Evolutionary conservation across 1,284 basidiomycete genomes (phyloP).

Genomic region (Sporisorium graminicola): DNA sequence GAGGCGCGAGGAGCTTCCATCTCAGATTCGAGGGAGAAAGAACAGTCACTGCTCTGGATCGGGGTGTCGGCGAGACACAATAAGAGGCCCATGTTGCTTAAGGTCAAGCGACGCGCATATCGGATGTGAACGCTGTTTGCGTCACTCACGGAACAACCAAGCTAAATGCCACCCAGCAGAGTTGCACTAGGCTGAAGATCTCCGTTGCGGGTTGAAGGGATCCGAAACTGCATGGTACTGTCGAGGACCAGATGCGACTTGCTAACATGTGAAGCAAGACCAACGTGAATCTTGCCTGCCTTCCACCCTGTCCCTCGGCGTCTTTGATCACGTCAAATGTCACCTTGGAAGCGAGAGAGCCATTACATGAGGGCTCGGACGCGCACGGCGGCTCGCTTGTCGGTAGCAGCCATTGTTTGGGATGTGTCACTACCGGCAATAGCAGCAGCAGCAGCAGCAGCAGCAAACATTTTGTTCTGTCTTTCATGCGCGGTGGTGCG

Average conservation of each 20-base stretch:
- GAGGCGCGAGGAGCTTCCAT: too few relatives aligned
- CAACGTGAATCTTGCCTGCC: too few relatives aligned
- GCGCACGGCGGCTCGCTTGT: background rate
- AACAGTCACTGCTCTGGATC: background rate
- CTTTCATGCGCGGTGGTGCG: too few relatives aligned
- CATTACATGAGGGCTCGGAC: too few relatives aligned
- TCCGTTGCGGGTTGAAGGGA: too few relatives aligned
- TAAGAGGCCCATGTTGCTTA: background rate
- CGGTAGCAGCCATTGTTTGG: too few relatives aligned
- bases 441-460: too few relatives aligned
- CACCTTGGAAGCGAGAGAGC: background rate
- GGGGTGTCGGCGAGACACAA: background rate
- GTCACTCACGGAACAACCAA: too few relatives aligned
- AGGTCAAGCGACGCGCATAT: background rate
- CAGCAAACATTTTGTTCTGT: background rate
- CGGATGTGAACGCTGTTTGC: background rate
- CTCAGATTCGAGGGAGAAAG: background rate
- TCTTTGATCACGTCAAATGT: background rate
- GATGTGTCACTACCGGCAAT: too few relatives aligned
- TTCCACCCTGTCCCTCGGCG: too few relatives aligned
- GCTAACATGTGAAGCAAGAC: background rate
- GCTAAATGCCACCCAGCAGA: too few relatives aligned
- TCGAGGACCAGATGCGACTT: background rate
- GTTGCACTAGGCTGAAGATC: too few relatives aligned
- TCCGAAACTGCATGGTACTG: background rate